Conservation (phyloP, 2,329 filamentous ascomycete species). For the Ciborinia camelliae region DNA sequence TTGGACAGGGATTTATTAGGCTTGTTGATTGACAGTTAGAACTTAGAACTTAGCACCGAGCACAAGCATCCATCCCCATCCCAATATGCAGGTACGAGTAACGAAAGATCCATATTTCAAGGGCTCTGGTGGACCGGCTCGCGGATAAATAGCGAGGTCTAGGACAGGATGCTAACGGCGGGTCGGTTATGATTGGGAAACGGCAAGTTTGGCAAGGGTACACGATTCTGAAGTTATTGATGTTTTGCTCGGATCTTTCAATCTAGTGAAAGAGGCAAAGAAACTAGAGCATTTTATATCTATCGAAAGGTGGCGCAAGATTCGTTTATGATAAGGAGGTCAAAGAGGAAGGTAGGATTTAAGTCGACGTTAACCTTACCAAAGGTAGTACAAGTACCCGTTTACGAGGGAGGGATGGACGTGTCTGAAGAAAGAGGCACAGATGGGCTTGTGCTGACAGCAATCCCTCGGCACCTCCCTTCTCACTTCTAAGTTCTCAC, state of each 20-base stretch:
- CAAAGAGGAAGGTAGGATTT: slow-evolving; percentile 4
- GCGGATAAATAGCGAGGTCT: not conserved
- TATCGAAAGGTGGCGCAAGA: not conserved
- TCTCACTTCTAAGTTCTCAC: too few relatives aligned
- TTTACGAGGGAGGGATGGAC: slow-evolving; percentile 6
- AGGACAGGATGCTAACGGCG: slow-evolving; percentile 1
- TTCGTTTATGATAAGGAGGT: not conserved
- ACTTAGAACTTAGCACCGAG: too few relatives aligned
- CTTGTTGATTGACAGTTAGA: not conserved
- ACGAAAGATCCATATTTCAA: slow-evolving; percentile 7
- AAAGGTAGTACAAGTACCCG: not conserved
- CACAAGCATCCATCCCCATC: slow-evolving; percentile 19
- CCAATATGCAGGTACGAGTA: slow-evolving; percentile 26
- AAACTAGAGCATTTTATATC: not conserved
- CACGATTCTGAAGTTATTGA: not conserved
- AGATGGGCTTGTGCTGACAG: slow-evolving; percentile 8
- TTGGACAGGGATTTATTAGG: slow-evolving; percentile 8
- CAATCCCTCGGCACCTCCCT: not conserved
- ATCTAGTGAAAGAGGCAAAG: not conserved
- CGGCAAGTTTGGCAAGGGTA: not conserved
- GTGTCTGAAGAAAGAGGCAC: slow-evolving; percentile 9
- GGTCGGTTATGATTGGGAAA: not conserved
- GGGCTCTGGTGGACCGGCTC: slow-evolving; percentile 14
- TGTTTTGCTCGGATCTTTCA: not conserved
- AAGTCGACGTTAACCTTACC: slow-evolving; percentile 8